A percentile compares a stretch with the other conserved stretches of the same genome.
These are phyloP conservation scores for Fomitopsis palustris DNA, from an alignment of 1,284 basidiomycete species.

Conservation along the genomic window DNA sequence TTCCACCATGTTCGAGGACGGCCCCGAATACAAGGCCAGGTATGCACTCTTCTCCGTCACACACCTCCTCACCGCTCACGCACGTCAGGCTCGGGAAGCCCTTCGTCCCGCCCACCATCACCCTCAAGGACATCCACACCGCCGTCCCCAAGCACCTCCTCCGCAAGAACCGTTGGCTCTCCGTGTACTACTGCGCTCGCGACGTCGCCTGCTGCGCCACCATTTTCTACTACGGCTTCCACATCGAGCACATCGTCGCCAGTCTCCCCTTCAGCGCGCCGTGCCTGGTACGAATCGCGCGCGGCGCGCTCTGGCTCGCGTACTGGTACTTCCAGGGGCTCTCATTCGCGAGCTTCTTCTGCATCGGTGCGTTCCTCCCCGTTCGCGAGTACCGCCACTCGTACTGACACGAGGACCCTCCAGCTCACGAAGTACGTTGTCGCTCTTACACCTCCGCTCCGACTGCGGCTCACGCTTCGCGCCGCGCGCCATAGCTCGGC, in stretches of 20 bases:
- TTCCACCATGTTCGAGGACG: conserved; percentile 26
- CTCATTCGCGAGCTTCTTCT: conserved; percentile 46
- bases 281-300: conserved; percentile 21
- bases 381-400: not conserved
- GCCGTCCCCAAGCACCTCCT: conserved; percentile 50
- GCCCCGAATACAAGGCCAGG: conserved; percentile 31
- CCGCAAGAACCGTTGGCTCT: conserved; percentile 37
- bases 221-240: conserved; percentile 37
- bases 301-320: conserved; percentile 33
- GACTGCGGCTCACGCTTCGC: not conserved
- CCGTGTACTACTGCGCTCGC: conserved; percentile 36
- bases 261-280: conserved; percentile 17
- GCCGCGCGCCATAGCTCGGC: conserved; percentile 31
- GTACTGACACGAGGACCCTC: not conserved
- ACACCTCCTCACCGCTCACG: not conserved
- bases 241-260: conserved; percentile 31
- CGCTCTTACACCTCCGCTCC: not conserved
- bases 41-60: conserved; percentile 6
- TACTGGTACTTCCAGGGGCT: conserved; percentile 52
- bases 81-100: conserved; percentile 25
- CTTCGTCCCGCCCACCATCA: conserved; percentile 41
- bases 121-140: conserved; percentile 43
- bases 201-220: conserved; percentile 37
- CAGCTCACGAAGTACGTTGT: conserved; percentile 29
- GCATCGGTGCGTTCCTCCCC: conserved; percentile 36